These are phyloP conservation scores for Eruca vesicaria DNA, from an alignment of 441 rosid genomes.

Conservation along the genomic window DNA sequence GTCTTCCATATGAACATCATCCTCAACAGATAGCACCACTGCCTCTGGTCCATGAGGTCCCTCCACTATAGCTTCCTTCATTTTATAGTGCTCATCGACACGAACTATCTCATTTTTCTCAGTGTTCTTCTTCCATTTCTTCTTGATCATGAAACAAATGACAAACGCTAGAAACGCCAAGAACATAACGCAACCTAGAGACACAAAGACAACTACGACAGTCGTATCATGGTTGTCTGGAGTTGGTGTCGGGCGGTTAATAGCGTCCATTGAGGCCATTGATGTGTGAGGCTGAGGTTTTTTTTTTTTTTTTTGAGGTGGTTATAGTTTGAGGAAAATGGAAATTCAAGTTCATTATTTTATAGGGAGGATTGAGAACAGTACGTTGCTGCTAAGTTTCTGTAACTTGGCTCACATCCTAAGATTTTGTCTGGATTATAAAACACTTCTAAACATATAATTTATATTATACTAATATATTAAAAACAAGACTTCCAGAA, in stretches of 20 bases:
- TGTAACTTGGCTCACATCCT: constrained; percentile 58
- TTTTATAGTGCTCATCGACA: constrained; percentile 60
- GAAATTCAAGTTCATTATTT: constrained; percentile 31
- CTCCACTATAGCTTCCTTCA: constrained; percentile 54
- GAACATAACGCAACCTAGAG: constrained; percentile 61
- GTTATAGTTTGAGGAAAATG: constrained; percentile 31
- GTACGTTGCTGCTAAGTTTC: constrained; percentile 37
- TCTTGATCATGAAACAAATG: constrained; percentile 53
- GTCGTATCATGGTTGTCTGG: constrained; percentile 51
- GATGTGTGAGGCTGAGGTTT: constrained; percentile 11
- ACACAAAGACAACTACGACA: constrained; percentile 59
- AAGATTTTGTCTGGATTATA: constrained; percentile 71
- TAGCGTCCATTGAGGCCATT: constrained; percentile 46
- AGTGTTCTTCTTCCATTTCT: constrained; percentile 45
- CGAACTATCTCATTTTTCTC: constrained; percentile 41
- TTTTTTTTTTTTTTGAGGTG: constrained; percentile 6
- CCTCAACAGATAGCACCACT: constrained; percentile 56
- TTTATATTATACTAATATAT: too few species aligned
- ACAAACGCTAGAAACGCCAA: constrained; percentile 49
- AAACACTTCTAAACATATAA: constrained; percentile 44
- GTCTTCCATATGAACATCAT: constrained; percentile 57
- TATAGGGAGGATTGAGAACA: constrained; percentile 38
- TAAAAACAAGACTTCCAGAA: too few species aligned
- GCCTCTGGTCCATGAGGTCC: constrained; percentile 59
- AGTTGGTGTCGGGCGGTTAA: constrained; percentile 45